phyloP scores from a whole-genome alignment of 345 rosid species.

The Heritiera littoralis region DNA sequence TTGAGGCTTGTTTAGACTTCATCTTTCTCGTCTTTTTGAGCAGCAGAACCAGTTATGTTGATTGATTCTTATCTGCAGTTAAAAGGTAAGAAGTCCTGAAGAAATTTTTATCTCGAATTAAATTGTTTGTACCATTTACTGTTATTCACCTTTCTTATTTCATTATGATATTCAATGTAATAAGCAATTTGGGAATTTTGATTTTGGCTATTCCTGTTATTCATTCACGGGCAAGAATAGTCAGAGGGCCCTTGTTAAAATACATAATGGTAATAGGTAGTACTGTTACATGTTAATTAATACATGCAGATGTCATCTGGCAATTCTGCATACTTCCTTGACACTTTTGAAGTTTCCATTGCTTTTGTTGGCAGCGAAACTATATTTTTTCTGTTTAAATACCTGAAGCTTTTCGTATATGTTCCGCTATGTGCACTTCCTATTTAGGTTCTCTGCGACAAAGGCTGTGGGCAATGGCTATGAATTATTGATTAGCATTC shows the following conservation, averaged over 20 bases:
- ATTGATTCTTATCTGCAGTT: conserved; percentile 23
- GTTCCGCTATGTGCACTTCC: not conserved
- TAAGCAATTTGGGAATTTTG: conserved; percentile 45
- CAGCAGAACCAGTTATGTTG: conserved; percentile 11
- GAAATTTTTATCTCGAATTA: conserved; percentile 27
- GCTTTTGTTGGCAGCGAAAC: conserved; percentile 1
- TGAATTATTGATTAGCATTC: not conserved
- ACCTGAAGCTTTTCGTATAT: not conserved
- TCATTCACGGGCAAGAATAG: conserved; percentile 30
- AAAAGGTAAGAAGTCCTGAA: conserved; percentile 26
- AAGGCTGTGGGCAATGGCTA: not conserved
- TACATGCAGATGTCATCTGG: conserved; percentile 31
- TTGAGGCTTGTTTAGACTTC: conserved; percentile 20
- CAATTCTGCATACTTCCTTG: conserved; percentile 27
- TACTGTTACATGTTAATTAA: conserved; percentile 17
- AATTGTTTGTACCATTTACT: conserved; percentile 31
- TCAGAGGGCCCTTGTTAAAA: conserved; percentile 33
- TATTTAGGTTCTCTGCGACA: not conserved
- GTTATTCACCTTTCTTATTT: conserved; percentile 13
- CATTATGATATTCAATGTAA: conserved; percentile 37
- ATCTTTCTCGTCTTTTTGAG: conserved; percentile 17
- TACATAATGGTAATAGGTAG: conserved; percentile 38
- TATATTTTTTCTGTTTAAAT: not conserved
- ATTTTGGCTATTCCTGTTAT: conserved; percentile 34
- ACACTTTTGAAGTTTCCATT: conserved; percentile 11